Evolutionary conservation across 345 rosid genomes (phyloP), one percentile per base, ranked within the genome.

Genomic region (Mangifera indica): DNA sequence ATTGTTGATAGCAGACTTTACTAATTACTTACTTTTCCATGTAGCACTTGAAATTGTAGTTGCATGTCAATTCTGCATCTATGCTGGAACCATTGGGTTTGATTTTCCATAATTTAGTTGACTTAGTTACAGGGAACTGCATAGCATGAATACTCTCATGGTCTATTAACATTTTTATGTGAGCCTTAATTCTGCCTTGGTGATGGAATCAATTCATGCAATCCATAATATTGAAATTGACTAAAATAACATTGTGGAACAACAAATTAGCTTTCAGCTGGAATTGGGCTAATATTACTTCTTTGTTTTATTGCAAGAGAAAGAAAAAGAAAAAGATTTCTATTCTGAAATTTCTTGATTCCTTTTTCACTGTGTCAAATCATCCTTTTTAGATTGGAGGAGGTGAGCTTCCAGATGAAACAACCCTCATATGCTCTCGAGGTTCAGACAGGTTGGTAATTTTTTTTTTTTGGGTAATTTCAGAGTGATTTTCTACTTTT

Each of bases 381-480:
- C 72, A 25, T 32, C 74, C 77, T 84, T 72, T 77, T 76, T 84
- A 95, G 98, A 80, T 92, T 69, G 97, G 98, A 73, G 97, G 93
- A 44, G 98, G 99, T 62, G 89, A 92, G 74, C 74, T 79, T 74
- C 97, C 96, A 42, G 97, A 95, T 78, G 97, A 95, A 78, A 92
- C 99, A 56, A 89, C 83, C 40, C 88, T 92, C 21, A 49, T 86
- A 11, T 95, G 99, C 75, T 85, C 85, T 64, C 97, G 97, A 80
- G 98, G 96, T 81, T 87, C 99, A 67, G 98, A 95, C 86, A 95
- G 97, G 99, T 95, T 74, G 73, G 88, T 54, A 60, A 70, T 53
- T 2, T 69, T 11, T 54, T 3, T 29, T 59, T 24, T 66, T n/a
- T n/a, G n/a, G 32, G 3, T 37, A 29, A 5, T 66, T 62, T 34